Evolutionary conservation across 352 stramenopile species (phyloP).

Genomic region (Globisporangium viniferum): DNA sequence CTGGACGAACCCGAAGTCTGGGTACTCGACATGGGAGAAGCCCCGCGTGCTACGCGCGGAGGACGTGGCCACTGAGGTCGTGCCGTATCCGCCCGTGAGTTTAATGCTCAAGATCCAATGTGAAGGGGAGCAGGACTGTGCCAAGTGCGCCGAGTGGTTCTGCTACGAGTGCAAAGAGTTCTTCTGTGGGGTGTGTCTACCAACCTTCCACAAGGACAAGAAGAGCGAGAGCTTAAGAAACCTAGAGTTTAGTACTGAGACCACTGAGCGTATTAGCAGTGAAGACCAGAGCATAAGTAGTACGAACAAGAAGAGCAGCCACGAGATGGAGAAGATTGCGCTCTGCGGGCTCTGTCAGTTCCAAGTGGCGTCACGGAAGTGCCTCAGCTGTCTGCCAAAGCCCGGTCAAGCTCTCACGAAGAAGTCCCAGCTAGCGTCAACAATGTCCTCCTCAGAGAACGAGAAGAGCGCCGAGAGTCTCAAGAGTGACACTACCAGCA

Average conservation of each 20-base stretch:
- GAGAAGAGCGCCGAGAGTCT: neutral
- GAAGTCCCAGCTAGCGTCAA: neutral
- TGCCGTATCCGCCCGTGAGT: conserved; percentile 42
- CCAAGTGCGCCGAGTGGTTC: conserved; percentile 55
- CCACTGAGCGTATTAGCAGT: neutral
- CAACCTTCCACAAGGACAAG: conserved; percentile 38
- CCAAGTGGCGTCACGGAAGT: conserved; percentile 55
- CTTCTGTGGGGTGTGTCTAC: conserved; percentile 48
- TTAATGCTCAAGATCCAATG: conserved; percentile 41
- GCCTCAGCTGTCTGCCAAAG: conserved; percentile 29
- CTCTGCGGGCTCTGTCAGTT: conserved; percentile 64
- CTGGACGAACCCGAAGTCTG: conserved; percentile 65
- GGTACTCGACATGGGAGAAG: conserved; percentile 73
- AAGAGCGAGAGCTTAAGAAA: neutral
- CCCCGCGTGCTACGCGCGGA: conserved; percentile 39
- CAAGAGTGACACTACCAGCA: neutral
- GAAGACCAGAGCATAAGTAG: neutral
- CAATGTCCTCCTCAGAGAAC: neutral
- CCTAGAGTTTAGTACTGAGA: too few relatives aligned
- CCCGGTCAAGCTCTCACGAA: conserved; percentile 2
- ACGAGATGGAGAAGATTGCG: conserved; percentile 38
- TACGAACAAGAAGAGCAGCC: conserved; percentile 5
- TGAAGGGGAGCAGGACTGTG: conserved; percentile 39
- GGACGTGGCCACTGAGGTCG: conserved; percentile 45
- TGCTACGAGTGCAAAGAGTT: conserved; percentile 58